Evolutionary conservation across 495 filamentous ascomycete species (phyloP).

Genomic region (Xeromyces bisporus): DNA sequence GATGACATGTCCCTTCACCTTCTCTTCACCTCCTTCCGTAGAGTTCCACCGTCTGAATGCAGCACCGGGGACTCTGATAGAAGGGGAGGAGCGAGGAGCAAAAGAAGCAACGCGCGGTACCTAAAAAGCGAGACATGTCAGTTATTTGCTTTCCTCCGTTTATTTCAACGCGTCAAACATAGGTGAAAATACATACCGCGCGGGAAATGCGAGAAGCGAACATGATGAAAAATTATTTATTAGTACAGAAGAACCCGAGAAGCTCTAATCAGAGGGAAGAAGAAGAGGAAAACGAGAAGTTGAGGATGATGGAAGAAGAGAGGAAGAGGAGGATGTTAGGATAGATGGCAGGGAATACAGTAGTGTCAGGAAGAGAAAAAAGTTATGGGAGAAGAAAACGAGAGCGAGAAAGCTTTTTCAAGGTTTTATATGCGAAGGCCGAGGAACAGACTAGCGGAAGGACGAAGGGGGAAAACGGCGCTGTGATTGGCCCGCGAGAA

Average conservation of each 20-base stretch:
- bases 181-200: slow-evolving; percentile 46
- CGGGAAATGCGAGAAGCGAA: slow-evolving; percentile 37
- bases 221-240: slow-evolving; percentile 32
- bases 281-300: slow-evolving; percentile 2
- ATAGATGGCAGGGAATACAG: slow-evolving; percentile 11
- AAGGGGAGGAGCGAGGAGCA: slow-evolving; percentile 34
- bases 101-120: slow-evolving; percentile 29
- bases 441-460: slow-evolving; percentile 4
- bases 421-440: slow-evolving; percentile 5
- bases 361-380: slow-evolving; percentile 8
- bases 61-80: slow-evolving; percentile 36
- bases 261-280: slow-evolving; percentile 7
- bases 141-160: slow-evolving; percentile 3
- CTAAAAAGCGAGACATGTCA: slow-evolving; percentile 13
- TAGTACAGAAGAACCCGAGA: slow-evolving; percentile 27
- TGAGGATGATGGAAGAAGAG: slow-evolving; percentile 9
- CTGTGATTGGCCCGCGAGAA: slow-evolving; percentile 25
- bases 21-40: slow-evolving; percentile 64
- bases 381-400: slow-evolving; percentile 12
- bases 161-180: slow-evolving; percentile 7
- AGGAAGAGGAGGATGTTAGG: slow-evolving; percentile 13
- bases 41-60: slow-evolving; percentile 64
- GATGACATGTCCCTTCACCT: slow-evolving; percentile 90
- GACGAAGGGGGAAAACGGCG: slow-evolving; percentile 18
- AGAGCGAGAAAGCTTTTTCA: slow-evolving; percentile 11